Conservation (phyloP, 2,329 filamentous ascomycete species). For the Lanzia echinophila region DNA sequence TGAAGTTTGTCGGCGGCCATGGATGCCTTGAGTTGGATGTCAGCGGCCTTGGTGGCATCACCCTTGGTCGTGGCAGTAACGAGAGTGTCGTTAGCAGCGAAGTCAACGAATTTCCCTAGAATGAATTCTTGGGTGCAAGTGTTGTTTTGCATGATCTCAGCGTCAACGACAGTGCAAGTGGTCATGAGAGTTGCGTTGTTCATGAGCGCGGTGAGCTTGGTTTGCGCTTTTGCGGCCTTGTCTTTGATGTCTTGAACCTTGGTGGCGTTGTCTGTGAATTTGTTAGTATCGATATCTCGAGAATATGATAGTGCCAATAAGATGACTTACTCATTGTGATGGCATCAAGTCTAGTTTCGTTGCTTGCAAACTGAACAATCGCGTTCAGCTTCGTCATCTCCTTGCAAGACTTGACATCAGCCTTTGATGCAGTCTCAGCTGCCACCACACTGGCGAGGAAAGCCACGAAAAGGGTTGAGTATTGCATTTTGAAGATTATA, state of each 20-base stretch:
- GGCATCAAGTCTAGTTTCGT: constrained; percentile 32
- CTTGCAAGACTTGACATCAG: constrained; percentile 30
- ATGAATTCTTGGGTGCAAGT: constrained; percentile 11
- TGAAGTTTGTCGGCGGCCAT: constrained; percentile 9
- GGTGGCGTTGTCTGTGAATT: constrained; percentile 29
- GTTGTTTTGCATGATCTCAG: constrained; percentile 11
- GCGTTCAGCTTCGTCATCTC: constrained; percentile 28
- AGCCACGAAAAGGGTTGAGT: constrained; percentile 21
- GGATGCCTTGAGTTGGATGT: constrained; percentile 11
- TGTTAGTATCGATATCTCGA: not conserved
- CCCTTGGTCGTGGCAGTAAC: constrained; percentile 10
- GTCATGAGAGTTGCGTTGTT: constrained; percentile 34
- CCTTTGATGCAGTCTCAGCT: constrained; percentile 30
- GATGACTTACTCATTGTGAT: constrained; percentile 22
- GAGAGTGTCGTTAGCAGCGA: constrained; percentile 13
- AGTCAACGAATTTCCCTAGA: constrained; percentile 16
- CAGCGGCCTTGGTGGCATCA: constrained; percentile 13
- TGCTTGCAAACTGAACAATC: constrained; percentile 31
- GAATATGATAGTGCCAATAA: no score
- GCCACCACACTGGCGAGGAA: constrained; percentile 18
- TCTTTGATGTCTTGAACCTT: constrained; percentile 33
- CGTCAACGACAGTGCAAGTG: constrained; percentile 32
- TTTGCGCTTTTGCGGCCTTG: constrained; percentile 30
- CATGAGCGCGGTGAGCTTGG: constrained; percentile 29
- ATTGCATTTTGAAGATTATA: constrained; percentile 15